These are phyloP conservation scores for Polytolypa hystricis DNA, from an alignment of 2,329 filamentous ascomycete genomes.

Conservation along the genomic window DNA sequence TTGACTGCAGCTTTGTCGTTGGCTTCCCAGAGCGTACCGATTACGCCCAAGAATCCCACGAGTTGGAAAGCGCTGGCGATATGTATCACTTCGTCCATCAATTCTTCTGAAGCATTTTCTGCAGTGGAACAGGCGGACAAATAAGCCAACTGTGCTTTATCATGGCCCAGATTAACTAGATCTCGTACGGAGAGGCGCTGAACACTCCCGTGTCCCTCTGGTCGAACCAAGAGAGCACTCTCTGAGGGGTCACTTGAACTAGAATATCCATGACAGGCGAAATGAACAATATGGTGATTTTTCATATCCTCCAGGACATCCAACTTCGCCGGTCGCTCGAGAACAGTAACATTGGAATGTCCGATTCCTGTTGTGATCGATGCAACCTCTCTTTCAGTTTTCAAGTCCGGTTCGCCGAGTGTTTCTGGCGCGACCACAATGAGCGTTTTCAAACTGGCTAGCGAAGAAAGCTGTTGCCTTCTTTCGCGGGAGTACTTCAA, in stretches of 20 bases:
- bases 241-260: constrained; percentile 12
- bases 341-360: neutral
- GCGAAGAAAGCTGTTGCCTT: neutral
- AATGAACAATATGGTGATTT: constrained; percentile 6
- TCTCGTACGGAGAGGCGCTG: no score
- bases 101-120: constrained; percentile 12
- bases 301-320: neutral
- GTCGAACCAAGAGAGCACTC: no score
- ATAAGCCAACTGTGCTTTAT: constrained; percentile 21
- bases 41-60: constrained; percentile 24
- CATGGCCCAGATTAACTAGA: constrained; percentile 4
- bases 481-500: neutral
- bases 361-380: neutral
- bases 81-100: constrained; percentile 26
- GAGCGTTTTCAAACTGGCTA: neutral
- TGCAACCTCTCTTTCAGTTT: neutral
- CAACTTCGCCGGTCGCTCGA: neutral
- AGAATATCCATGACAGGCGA: constrained; percentile 15
- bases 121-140: constrained; percentile 31
- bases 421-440: neutral
- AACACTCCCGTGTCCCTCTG: no score
- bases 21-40: constrained; percentile 24
- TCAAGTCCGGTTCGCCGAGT: neutral
- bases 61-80: constrained; percentile 27
- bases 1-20: constrained; percentile 12